phyloP scores from a whole-genome alignment of 495 filamentous ascomycete genomes.

The Talaromyces wortmannii region DNA sequence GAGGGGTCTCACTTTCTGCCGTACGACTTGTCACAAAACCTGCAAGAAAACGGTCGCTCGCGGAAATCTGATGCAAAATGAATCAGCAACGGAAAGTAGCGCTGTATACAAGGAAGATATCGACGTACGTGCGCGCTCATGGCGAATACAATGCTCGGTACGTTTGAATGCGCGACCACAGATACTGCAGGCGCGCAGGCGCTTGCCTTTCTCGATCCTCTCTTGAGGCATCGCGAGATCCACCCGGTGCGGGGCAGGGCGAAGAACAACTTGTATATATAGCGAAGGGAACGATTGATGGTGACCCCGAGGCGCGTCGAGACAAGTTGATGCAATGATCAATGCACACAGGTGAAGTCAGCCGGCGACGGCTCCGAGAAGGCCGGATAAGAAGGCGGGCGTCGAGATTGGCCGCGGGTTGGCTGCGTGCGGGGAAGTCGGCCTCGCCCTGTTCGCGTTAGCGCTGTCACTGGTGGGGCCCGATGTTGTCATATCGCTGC shows the following conservation, averaged over 20 bases:
- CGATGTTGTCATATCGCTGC: no score
- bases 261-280: background rate
- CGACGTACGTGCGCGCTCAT: constrained; percentile 6
- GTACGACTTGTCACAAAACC: constrained; percentile 6
- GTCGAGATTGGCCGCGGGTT: background rate
- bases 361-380: background rate
- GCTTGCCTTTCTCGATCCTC: constrained; percentile 5
- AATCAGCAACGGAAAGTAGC: background rate
- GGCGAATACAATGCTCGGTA: constrained; percentile 7
- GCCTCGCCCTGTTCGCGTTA: no score
- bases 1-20: constrained; percentile 5
- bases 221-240: constrained; percentile 2
- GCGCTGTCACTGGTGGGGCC: no score
- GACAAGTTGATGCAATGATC: background rate
- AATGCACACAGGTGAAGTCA: background rate
- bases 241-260: background rate
- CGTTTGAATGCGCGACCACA: constrained; percentile 5
- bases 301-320: background rate
- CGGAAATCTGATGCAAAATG: background rate
- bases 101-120: background rate
- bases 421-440: background rate
- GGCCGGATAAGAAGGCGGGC: background rate
- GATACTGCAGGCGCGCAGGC: constrained; percentile 5
- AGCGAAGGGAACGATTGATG: background rate
- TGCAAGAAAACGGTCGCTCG: constrained; percentile 6